Evolutionary conservation across 78 protist genomes (phyloP).

Genomic region (Emiliania huxleyi): DNA sequence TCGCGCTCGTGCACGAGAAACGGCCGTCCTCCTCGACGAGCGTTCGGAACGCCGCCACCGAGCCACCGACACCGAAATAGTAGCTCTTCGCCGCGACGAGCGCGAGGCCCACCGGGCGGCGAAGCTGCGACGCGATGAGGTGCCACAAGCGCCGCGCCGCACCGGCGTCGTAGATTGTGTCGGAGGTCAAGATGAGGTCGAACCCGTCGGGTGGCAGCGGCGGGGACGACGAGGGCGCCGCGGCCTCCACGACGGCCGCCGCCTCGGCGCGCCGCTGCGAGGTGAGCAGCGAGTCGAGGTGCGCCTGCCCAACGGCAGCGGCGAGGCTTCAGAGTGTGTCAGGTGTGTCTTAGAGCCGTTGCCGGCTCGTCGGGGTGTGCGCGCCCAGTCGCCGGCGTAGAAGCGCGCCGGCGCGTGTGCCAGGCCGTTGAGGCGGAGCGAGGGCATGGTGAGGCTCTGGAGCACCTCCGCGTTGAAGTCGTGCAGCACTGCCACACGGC

Average conservation of each 20-base stretch:
- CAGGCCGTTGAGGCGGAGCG: not conserved
- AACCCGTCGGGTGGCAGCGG: not conserved
- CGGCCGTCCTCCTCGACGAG: not conserved
- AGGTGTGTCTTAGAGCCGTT: not conserved
- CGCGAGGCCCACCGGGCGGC: not conserved
- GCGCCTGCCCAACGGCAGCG: no score
- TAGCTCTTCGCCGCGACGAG: not conserved
- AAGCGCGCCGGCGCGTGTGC: not conserved
- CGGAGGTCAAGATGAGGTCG: not conserved
- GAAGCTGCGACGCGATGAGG: not conserved
- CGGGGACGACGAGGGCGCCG: not conserved
- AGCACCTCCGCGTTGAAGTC: conserved; percentile 12
- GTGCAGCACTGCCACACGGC: not conserved
- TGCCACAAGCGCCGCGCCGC: not conserved
- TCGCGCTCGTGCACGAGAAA: not conserved
- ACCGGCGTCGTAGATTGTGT: not conserved
- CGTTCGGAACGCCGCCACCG: not conserved
- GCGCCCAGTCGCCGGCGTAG: not conserved
- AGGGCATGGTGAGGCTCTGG: not conserved
- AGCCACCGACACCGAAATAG: not conserved
- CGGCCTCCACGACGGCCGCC: no score
- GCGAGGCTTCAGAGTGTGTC: no score
- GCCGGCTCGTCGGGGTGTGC: no score
- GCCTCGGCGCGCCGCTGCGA: no score
- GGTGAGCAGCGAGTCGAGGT: no score